Evolutionary conservation across 768 basidiomycete species (phyloP), one percentile per base, ranked within the genome.

Genomic region (Strobilomyces dryophilus): DNA sequence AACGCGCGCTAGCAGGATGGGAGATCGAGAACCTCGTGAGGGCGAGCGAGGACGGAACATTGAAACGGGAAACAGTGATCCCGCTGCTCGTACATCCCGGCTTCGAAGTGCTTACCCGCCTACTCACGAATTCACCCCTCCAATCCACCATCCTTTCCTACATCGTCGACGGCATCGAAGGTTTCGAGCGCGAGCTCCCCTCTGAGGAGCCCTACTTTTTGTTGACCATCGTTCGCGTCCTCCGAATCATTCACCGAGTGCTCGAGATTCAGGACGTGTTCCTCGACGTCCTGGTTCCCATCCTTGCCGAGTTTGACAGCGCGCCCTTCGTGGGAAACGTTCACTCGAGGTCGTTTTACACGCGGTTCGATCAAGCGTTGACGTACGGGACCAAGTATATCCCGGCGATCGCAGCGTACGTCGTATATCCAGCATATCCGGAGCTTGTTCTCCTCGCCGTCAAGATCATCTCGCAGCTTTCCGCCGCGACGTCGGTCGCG

Each of bases 231-330:
- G 73, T 85, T 18, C 87, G 93, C 14, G 81, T 90, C 8, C 75
- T 98, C 34, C 77, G 94, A 49, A 91, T 95, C 57, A 76, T 92
- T 15, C 80, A 84, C 55, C 85, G 92, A 1, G 79, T 89, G 0
- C 74, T 98, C 52, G 89, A 93, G 57, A 79, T 92, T 26, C 94
- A 98, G 64, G 85, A 89, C 46, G 79, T 92, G 51, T 97, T 95
- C 75, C 76, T 94, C 39, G 93, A 98, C 50, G 84, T 94, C 21
- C 80, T 95, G 45, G 73, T 95, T 4, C 92, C 92, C 2, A 71
- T 87, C 20, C 78, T 95, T 8, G 73, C 80, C 18, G 86, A 92
- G 50, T 75, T 83, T 52, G 81, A 82, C 55, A 80, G 78, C 54
- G 67, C 79, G 0, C 67, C 79, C 0, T 64, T 85, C 43, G 70